phyloP scores from a whole-genome alignment of 139 green algal genomes.

The Tetratostichococcus sp. region DNA sequence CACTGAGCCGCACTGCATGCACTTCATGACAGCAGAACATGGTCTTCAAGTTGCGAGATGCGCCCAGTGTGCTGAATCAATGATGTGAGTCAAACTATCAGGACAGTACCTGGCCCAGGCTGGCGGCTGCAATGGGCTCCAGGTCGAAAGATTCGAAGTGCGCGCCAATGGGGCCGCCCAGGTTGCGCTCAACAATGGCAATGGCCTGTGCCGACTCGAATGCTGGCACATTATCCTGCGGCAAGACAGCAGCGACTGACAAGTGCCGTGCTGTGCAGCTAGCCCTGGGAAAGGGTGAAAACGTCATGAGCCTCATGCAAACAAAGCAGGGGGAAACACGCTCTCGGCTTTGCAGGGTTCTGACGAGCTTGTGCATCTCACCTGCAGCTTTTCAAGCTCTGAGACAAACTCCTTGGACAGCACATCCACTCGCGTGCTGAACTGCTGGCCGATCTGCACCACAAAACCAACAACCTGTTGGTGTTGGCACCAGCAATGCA shows the following conservation, averaged over 20 bases:
- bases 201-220: constrained; percentile 77
- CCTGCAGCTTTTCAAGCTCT: constrained; percentile 93
- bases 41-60: no score
- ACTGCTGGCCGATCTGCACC: constrained; percentile 95
- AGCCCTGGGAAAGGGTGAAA: no score
- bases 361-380: constrained; percentile 7
- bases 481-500: no score
- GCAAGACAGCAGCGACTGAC: background rate
- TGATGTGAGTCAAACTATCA: no score
- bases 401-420: constrained; percentile 91
- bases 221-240: constrained; percentile 93
- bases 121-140: constrained; percentile 89
- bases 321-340: no score
- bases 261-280: no score
- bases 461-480: constrained; percentile 30
- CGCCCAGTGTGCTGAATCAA: no score
- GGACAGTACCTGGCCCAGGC: constrained; percentile 73
- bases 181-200: constrained; percentile 76
- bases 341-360: no score
- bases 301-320: no score
- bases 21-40: no score
- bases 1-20: no score
- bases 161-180: constrained; percentile 65
- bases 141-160: constrained; percentile 84
- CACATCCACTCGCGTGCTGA: constrained; percentile 94